A percentile compares a stretch with the other conserved stretches of the same genome.
phyloP scores from a whole-genome alignment of 192 early-diverging fungal species.

The Linnemannia hyalina region DNA sequence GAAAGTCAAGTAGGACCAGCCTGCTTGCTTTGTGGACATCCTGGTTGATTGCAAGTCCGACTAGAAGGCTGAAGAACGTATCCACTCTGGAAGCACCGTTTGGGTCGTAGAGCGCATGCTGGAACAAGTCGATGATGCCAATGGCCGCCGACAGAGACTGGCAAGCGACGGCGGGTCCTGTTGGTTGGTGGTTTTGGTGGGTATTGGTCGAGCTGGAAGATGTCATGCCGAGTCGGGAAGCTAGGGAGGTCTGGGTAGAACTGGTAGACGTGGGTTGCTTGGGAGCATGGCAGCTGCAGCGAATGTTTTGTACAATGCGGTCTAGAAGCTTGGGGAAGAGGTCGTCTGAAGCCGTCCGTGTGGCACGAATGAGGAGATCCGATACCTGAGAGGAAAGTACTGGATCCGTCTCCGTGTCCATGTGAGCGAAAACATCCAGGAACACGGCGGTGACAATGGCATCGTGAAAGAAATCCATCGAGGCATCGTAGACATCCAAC shows the following conservation, averaged over 20 bases:
- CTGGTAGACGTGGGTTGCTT: constrained; percentile 12
- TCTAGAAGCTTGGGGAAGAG: constrained; percentile 55
- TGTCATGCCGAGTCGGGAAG: constrained; percentile 47
- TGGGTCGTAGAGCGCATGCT: constrained; percentile 55
- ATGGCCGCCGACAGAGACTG: constrained; percentile 50
- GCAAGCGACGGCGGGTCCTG: constrained; percentile 33
- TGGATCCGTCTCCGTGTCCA: constrained; percentile 55
- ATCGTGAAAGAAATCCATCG: constrained; percentile 66
- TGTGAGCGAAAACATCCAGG: constrained; percentile 58
- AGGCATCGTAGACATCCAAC: constrained; percentile 61
- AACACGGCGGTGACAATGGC: constrained; percentile 58
- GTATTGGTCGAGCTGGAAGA: constrained; percentile 33
- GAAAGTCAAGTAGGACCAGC: constrained; percentile 62
- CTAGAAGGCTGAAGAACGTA: constrained; percentile 54
- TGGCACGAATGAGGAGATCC: constrained; percentile 54
- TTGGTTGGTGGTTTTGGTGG: neutral
- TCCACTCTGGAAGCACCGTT: constrained; percentile 51
- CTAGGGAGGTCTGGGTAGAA: constrained; percentile 31
- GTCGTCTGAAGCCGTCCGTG: constrained; percentile 40
- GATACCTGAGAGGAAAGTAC: constrained; percentile 49
- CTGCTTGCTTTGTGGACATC: constrained; percentile 57
- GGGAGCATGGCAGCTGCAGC: constrained; percentile 55
- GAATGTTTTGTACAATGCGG: constrained; percentile 52
- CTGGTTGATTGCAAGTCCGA: constrained; percentile 56
- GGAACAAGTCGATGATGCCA: constrained; percentile 64